Base-by-base conservation (phyloP, 148 eudicot species). In the Camellia granthamiana region DNA sequence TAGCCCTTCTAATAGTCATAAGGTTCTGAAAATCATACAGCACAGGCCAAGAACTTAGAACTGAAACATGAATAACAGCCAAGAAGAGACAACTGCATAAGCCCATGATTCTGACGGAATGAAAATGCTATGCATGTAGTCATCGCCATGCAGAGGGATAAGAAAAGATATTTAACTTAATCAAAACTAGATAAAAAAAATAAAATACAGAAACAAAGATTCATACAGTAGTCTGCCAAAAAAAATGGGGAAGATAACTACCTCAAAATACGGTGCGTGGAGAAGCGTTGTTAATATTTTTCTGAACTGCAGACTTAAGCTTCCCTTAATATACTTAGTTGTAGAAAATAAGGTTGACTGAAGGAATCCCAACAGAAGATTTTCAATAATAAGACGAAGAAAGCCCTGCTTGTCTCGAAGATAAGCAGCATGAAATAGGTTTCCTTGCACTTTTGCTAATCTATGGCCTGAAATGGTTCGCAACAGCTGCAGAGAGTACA, bases 371-470 rank as follows among this genome's bases (percentile, higher is more conserved):
- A 95, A 81, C 76, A 89, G 44, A 78, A 95, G 89, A 86, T 95
- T 95, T 84, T 95, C 98, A 71, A 90, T 68, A 78, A 95, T 95
- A 83, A 95, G 90, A 80, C 95, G 95, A 54, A 92, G 72, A 84
- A 95, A 95, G 55, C 84, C 80, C n/a, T 97, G 98, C 55, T 91
- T 97, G 19, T 95, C 95, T 63, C 97, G 92, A 76, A 95, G 95
- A 85, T 92, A 95, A 81, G 98, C 98, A 82, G 97, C 88, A 80
- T 97, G 97, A 83, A 95, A 95, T 66, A 95, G 86, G 81, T 92
- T 91, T 47, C 98, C 98, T 79, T 95, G 98, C 73, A 95, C 98
- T 90, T 91, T 95, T 62, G 98, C 98, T 82, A 95, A 85, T 87
- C 98, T 88, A 81, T 95, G 92, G 91, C 97, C 91, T 81, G 91